These are phyloP conservation scores for Phytopythium oedochilum DNA, from an alignment of 352 stramenopile species.

Conservation along the genomic window DNA sequence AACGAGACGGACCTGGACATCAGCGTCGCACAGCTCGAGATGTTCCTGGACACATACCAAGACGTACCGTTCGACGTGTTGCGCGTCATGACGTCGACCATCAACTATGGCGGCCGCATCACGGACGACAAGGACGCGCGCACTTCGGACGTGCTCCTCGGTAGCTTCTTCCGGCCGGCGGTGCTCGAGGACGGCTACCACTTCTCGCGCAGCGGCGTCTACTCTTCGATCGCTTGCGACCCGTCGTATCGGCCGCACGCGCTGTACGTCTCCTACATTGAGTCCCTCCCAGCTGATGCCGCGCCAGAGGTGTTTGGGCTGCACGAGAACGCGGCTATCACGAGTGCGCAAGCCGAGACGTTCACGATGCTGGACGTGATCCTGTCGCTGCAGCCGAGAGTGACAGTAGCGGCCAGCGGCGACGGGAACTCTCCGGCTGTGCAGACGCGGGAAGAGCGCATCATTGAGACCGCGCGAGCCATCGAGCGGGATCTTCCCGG, in stretches of 20 bases:
- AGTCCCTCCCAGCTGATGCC: slow-evolving; percentile 87
- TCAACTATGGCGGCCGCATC: slow-evolving; percentile 93
- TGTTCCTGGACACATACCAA: slow-evolving; percentile 87
- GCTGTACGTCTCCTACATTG: slow-evolving; percentile 93
- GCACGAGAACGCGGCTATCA: slow-evolving; percentile 94
- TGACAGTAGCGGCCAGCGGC: slow-evolving; percentile 47
- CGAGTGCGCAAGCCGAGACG: slow-evolving; percentile 87
- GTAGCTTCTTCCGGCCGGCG: slow-evolving; percentile 83
- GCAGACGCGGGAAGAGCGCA: slow-evolving; percentile 75
- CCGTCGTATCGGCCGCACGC: slow-evolving; percentile 45
- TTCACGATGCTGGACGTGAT: slow-evolving; percentile 88
- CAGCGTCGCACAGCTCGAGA: slow-evolving; percentile 73
- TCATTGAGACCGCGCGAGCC: slow-evolving; percentile 59
- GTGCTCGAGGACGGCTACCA: slow-evolving; percentile 76
- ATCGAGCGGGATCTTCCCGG: slow-evolving; percentile 62
- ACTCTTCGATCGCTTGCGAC: slow-evolving; percentile 80
- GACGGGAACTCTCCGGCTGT: not conserved
- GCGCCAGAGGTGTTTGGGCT: slow-evolving; percentile 92
- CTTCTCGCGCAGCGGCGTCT: slow-evolving; percentile 82
- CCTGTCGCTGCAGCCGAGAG: slow-evolving; percentile 69
- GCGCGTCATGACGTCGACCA: slow-evolving; percentile 91
- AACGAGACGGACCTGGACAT: slow-evolving; percentile 96
- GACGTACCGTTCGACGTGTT: slow-evolving; percentile 87
- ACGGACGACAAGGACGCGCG: slow-evolving; percentile 94
- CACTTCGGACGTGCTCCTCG: slow-evolving; percentile 87